These are phyloP conservation scores for Grammothele lineata DNA, from an alignment of 768 basidiomycete species.

Conservation along the genomic window DNA sequence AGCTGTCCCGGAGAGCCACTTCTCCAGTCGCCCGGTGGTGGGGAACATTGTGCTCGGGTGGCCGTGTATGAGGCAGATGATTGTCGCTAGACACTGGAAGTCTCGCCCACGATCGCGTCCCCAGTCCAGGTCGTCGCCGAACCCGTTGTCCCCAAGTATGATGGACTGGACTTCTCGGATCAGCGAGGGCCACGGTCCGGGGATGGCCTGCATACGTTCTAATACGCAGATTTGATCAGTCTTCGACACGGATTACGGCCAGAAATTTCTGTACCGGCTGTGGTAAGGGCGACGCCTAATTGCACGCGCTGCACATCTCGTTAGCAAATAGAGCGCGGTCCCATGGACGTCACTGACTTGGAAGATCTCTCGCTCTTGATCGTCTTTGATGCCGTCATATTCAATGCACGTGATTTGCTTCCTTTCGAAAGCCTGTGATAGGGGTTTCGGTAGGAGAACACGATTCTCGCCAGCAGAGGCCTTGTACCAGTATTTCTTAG, in stretches of 20 bases:
- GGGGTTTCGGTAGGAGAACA: constrained; percentile 45
- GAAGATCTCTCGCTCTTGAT: constrained; percentile 68
- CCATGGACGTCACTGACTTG: constrained; percentile 40
- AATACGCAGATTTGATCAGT: not conserved
- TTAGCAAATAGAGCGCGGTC: constrained; percentile 3
- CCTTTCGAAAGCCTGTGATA: constrained; percentile 54
- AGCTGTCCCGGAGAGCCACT: constrained; percentile 20
- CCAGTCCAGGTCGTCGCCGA: constrained; percentile 33
- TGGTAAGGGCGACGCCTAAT: constrained; percentile 70
- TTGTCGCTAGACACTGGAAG: constrained; percentile 31
- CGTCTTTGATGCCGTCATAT: constrained; percentile 43
- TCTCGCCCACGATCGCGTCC: constrained; percentile 33
- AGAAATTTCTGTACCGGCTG: constrained; percentile 42
- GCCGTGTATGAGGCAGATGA: constrained; percentile 28
- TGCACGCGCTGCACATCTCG: constrained; percentile 55
- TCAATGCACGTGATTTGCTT: constrained; percentile 75
- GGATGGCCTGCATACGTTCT: constrained; percentile 69
- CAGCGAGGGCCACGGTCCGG: constrained; percentile 53
- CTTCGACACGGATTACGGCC: not conserved
- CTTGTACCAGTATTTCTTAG: too few species aligned
- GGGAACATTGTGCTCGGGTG: constrained; percentile 16
- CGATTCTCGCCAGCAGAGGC: too few species aligned
- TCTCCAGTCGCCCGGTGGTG: constrained; percentile 21
- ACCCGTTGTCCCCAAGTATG: constrained; percentile 39
- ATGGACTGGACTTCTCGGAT: constrained; percentile 49